A percentile compares a stretch with the other conserved stretches of the same genome.
Conservation (phyloP, 2,329 filamentous ascomycete species). For the Fusarium oligoseptatum region DNA sequence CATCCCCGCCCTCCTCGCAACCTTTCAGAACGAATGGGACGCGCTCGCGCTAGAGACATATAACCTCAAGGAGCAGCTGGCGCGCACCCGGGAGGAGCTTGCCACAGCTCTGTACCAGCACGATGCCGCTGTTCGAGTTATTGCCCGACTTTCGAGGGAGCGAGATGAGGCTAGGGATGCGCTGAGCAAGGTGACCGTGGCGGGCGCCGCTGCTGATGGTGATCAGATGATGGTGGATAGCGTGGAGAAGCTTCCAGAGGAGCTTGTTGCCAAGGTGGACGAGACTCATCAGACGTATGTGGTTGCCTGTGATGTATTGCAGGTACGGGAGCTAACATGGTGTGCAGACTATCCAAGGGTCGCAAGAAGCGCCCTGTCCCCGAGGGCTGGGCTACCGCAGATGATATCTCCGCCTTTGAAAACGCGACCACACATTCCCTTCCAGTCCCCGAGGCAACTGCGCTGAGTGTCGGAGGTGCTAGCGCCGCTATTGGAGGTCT, state of each 20-base stretch:
- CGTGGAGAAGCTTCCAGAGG: constrained; percentile 78
- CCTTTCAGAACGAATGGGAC: constrained; percentile 99
- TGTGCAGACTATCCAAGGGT: constrained; percentile 81
- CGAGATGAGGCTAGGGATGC: constrained; percentile 93
- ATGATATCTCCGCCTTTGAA: constrained; percentile 71
- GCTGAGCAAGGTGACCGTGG: constrained; percentile 85
- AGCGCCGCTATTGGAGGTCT: constrained; percentile 80
- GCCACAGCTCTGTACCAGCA: constrained; percentile 96
- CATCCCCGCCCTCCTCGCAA: constrained; percentile 91
- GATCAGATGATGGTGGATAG: constrained; percentile 94
- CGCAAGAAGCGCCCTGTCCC: constrained; percentile 92
- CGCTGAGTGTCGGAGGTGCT: constrained; percentile 67
- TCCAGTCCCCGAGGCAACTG: constrained; percentile 63
- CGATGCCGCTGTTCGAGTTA: constrained; percentile 95
- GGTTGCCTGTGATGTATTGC: background rate
- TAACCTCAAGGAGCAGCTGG: constrained; percentile 88
- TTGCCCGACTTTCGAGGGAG: constrained; percentile 90
- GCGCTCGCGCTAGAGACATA: constrained; percentile 91
- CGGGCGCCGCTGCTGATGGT: constrained; percentile 67
- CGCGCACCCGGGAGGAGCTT: constrained; percentile 92
- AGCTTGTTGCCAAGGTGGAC: constrained; percentile 79
- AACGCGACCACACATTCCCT: constrained; percentile 60
- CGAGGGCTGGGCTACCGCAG: constrained; percentile 83
- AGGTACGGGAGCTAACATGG: constrained; percentile 23
- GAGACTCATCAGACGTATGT: constrained; percentile 83